phyloP scores from a whole-genome alignment of 2,329 filamentous ascomycete genomes.

The Colletotrichum somersetense region DNA sequence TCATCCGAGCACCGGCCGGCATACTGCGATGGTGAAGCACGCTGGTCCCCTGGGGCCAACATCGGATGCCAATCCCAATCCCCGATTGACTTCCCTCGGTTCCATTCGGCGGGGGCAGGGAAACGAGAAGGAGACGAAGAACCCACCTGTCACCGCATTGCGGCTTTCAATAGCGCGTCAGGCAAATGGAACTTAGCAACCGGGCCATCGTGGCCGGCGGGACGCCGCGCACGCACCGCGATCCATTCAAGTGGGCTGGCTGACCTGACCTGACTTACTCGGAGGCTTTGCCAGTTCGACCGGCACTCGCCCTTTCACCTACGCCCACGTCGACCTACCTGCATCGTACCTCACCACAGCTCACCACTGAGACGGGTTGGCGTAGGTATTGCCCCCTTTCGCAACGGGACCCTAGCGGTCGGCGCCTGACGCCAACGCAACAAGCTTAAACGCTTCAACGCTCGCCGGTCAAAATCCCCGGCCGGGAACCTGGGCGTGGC shows the following conservation, averaged over 20 bases:
- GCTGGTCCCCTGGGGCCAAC: neutral
- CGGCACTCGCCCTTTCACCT: neutral
- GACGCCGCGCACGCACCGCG: neutral
- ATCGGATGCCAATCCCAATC: constrained; percentile 17
- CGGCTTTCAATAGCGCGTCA: constrained; percentile 34
- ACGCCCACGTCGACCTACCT: neutral
- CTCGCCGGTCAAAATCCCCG: constrained; percentile 15
- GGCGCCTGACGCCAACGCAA: constrained; percentile 20
- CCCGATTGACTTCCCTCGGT: neutral
- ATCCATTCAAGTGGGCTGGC: neutral
- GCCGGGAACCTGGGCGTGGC: constrained; percentile 20
- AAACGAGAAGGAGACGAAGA: constrained; percentile 10
- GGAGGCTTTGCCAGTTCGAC: neutral
- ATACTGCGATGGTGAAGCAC: neutral
- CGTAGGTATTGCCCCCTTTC: neutral
- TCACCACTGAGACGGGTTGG: neutral
- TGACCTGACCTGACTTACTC: neutral
- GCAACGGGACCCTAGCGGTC: neutral
- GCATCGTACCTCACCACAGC: neutral
- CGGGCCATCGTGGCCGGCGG: neutral
- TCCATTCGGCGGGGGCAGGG: neutral
- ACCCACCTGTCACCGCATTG: constrained; percentile 28
- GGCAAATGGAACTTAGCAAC: neutral
- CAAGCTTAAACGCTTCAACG: constrained; percentile 36
- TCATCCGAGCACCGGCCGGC: constrained; percentile 24